A percentile compares a stretch with the other conserved stretches of the same genome.
phyloP scores from a whole-genome alignment of 805 yeast species.

The Metschnikowia colocasiae region DNA sequence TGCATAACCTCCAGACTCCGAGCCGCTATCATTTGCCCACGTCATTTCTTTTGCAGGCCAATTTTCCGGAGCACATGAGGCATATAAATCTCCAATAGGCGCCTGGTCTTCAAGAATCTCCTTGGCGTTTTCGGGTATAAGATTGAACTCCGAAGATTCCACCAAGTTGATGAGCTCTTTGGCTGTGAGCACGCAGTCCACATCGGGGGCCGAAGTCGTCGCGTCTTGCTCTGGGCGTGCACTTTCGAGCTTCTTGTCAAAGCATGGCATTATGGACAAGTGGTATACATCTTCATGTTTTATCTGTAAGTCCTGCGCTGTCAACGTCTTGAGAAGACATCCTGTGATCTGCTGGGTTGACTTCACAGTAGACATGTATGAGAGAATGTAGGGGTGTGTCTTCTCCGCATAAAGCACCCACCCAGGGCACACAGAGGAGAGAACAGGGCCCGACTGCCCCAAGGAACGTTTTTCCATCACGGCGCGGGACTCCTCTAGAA shows the following conservation, averaged over 20 bases:
- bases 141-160: constrained; percentile 45
- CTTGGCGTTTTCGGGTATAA: constrained; percentile 19
- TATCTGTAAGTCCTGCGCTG: constrained; percentile 29
- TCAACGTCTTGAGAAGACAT: constrained; percentile 55
- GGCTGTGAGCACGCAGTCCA: constrained; percentile 93
- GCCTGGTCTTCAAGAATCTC: not conserved
- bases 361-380: constrained; percentile 66
- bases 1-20: constrained; percentile 89
- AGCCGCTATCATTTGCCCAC: constrained; percentile 76
- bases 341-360: constrained; percentile 97
- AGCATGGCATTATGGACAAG: constrained; percentile 91
- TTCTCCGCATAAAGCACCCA: constrained; percentile 95
- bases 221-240: constrained; percentile 62
- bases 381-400: constrained; percentile 82
- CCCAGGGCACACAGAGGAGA: constrained; percentile 88
- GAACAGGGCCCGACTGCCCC: constrained; percentile 41
- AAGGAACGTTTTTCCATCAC: not conserved
- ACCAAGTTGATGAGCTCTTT: constrained; percentile 76
- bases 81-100: constrained; percentile 21
- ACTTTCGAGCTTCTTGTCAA: constrained; percentile 93
- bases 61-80: constrained; percentile 45
- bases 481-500: constrained; percentile 38
- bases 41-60: constrained; percentile 61
- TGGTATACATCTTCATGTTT: constrained; percentile 57
- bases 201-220: constrained; percentile 44